Conservation (phyloP, 164 flowering plant species). For the Annona cherimola region DNA sequence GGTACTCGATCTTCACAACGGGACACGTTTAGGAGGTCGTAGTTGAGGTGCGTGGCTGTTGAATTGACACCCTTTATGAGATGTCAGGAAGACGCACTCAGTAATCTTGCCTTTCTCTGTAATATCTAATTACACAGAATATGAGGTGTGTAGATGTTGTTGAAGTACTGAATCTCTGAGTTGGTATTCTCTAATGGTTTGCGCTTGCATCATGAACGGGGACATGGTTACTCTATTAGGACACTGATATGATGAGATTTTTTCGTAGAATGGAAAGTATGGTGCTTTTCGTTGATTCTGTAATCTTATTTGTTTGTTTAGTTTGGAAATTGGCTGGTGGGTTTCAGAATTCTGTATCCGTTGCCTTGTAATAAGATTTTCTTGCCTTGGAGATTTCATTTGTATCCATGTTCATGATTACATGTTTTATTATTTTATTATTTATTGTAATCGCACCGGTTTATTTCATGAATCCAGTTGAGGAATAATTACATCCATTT, state of each 20-base stretch:
- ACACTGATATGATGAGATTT: not conserved
- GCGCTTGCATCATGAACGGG: no score
- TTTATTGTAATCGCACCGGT: no score
- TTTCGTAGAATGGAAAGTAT: not conserved
- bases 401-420: no score
- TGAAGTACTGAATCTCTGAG: not conserved
- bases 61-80: not conserved
- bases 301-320: conserved; percentile 1
- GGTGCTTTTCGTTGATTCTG: conserved; percentile 1
- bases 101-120: not conserved
- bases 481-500: no score
- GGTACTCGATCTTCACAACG: not conserved
- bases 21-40: not conserved
- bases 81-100: not conserved
- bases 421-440: no score
- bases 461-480: no score
- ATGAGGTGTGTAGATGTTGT: not conserved
- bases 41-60: not conserved
- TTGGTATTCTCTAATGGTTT: not conserved
- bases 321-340: not conserved
- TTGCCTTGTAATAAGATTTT: not conserved
- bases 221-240: conserved; percentile 2
- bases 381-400: not conserved
- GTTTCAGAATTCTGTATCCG: not conserved
- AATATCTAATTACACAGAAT: conserved; percentile 1